phyloP scores from a whole-genome alignment of 495 filamentous ascomycete species.

The Mycothermus thermophilus region DNA sequence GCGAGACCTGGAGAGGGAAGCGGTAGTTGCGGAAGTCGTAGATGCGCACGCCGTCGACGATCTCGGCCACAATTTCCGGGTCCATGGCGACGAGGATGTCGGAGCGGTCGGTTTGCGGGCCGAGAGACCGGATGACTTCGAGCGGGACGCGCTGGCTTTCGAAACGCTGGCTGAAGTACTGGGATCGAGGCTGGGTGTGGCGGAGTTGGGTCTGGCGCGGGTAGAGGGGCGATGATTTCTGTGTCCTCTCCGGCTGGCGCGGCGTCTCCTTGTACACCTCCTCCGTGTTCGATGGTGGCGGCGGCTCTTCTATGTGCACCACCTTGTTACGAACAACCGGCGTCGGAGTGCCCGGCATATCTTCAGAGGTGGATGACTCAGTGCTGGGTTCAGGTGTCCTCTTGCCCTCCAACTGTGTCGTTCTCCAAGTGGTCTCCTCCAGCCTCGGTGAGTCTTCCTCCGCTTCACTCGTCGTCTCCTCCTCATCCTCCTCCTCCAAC shows the following conservation, averaged over 20 bases:
- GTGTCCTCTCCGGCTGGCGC: constrained; percentile 1
- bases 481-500: constrained; percentile 3
- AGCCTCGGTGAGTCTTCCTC: too few species aligned
- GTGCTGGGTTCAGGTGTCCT: constrained; percentile 2
- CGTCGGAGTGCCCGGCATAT: constrained; percentile 8
- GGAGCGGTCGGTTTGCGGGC: constrained; percentile 30
- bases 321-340: constrained; percentile 5
- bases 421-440: too few species aligned
- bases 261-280: constrained; percentile 18
- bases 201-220: constrained; percentile 9
- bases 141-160: constrained; percentile 39
- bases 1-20: constrained; percentile 25
- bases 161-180: constrained; percentile 27
- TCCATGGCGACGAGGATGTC: constrained; percentile 35
- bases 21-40: constrained; percentile 34
- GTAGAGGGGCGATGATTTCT: constrained; percentile 6
- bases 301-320: constrained; percentile 12
- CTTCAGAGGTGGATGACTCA: constrained; percentile 1
- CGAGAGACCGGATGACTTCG: constrained; percentile 28
- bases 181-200: too few species aligned
- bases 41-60: constrained; percentile 26
- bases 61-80: constrained; percentile 23
- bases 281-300: constrained; percentile 1
- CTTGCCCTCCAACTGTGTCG: too few species aligned
- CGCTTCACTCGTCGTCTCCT: constrained; percentile 1